Conservation (phyloP, 139 green algal species). For the Chlorella sorokiniana region DNA sequence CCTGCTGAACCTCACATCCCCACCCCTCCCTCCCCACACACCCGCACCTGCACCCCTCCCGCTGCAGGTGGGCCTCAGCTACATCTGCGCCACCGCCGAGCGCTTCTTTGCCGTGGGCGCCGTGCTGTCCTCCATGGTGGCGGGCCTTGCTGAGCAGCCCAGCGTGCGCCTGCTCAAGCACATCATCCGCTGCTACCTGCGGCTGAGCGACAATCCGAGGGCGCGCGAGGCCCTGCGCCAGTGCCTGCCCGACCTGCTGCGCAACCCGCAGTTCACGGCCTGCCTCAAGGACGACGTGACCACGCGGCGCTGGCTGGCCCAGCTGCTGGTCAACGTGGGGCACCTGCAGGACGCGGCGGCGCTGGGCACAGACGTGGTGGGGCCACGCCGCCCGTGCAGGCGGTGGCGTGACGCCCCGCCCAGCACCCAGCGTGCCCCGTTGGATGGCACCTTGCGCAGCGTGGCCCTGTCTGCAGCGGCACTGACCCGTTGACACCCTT, state of each 20-base stretch:
- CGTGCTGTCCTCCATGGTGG: constrained; percentile 92
- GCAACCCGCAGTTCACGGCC: constrained; percentile 86
- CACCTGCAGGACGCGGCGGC: constrained; percentile 62
- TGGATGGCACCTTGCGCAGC: background rate
- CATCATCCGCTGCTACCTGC: constrained; percentile 98
- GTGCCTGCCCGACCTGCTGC: constrained; percentile 92
- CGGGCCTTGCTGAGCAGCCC: constrained; percentile 78
- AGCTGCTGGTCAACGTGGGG: constrained; percentile 95
- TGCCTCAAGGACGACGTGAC: constrained; percentile 94
- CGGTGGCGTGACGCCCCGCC: background rate
- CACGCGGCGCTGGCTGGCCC: constrained; percentile 88
- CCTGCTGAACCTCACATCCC: background rate
- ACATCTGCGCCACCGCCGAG: constrained; percentile 98
- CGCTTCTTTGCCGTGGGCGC: constrained; percentile 97
- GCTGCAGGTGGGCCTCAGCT: constrained; percentile 86
- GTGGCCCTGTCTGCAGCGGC: background rate
- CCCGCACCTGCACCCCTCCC: background rate
- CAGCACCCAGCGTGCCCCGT: too few species aligned
- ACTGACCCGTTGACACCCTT: background rate
- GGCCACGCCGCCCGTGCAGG: constrained; percentile 61
- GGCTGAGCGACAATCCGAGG: constrained; percentile 73
- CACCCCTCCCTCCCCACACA: background rate
- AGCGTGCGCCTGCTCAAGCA: constrained; percentile 97
- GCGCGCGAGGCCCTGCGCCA: constrained; percentile 92
- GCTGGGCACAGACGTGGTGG: constrained; percentile 61